Conservation (phyloP, 495 filamentous ascomycete genomes). For the Tricharina praecox region DNA sequence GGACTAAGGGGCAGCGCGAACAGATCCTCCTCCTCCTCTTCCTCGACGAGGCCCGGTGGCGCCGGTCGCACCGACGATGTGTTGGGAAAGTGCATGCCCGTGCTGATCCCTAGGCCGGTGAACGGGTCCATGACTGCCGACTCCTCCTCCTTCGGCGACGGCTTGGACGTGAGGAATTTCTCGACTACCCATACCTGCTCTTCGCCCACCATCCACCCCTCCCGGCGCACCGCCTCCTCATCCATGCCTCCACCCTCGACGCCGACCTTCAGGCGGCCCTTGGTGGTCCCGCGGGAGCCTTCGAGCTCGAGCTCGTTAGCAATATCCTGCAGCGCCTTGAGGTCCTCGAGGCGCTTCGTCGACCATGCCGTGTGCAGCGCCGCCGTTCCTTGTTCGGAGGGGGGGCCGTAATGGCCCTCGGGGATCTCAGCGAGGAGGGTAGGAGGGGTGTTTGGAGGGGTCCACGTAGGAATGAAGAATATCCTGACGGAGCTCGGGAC, state of each 20-base stretch:
- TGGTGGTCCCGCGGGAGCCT: slow-evolving; percentile 20
- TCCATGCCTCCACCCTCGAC: slow-evolving; percentile 26
- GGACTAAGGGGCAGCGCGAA: slow-evolving; percentile 24
- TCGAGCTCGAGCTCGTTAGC: slow-evolving; percentile 24
- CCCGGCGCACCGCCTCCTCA: slow-evolving; percentile 23
- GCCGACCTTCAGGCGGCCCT: slow-evolving; percentile 22
- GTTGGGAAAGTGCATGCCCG: not conserved
- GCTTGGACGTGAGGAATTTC: slow-evolving; percentile 16
- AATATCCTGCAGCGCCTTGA: slow-evolving; percentile 20
- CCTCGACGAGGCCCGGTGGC: not conserved
- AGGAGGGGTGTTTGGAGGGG: slow-evolving; percentile 2
- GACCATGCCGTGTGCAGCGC: slow-evolving; percentile 23
- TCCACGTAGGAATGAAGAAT: slow-evolving; percentile 21
- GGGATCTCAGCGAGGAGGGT: slow-evolving; percentile 2
- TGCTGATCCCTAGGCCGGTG: slow-evolving; percentile 1
- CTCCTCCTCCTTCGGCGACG: not conserved
- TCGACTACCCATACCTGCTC: slow-evolving; percentile 25
- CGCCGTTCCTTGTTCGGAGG: too few species aligned
- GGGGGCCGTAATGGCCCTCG: slow-evolving; percentile 4
- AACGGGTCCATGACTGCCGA: not conserved
- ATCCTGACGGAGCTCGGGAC: slow-evolving; percentile 15
- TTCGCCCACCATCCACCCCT: slow-evolving; percentile 27
- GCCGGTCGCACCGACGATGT: not conserved
- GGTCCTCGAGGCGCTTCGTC: slow-evolving; percentile 17
- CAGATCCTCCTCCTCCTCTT: slow-evolving; percentile 21